phyloP scores from a whole-genome alignment of 192 early-diverging fungal species.

The Cetraspora pellucida region DNA sequence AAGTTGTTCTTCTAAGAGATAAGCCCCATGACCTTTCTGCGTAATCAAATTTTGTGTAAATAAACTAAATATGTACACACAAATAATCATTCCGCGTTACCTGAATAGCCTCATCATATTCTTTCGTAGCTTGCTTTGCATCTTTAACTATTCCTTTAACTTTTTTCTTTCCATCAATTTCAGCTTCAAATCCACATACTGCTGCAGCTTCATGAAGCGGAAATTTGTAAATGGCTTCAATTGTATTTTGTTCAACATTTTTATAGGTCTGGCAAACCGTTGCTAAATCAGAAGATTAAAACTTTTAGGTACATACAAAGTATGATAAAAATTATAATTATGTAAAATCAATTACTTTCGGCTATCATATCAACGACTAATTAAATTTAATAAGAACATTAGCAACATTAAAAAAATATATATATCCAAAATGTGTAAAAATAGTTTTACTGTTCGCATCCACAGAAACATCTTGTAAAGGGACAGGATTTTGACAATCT shows the following conservation, averaged over 20 bases:
- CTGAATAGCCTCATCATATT: conserved; percentile 12
- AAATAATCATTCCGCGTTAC: neutral
- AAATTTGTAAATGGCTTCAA: conserved; percentile 26
- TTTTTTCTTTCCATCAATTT: conserved; percentile 16
- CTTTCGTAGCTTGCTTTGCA: conserved; percentile 6
- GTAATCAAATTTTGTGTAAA: neutral
- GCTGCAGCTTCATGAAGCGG: conserved; percentile 22
- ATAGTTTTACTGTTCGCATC: conserved; percentile 24
- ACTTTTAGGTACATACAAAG: neutral
- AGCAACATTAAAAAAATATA: neutral
- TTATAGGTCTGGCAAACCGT: conserved; percentile 26
- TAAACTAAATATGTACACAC: neutral
- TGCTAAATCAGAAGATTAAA: neutral
- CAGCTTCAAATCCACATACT: conserved; percentile 24
- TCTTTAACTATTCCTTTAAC: conserved; percentile 30
- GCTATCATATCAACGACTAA: conserved; percentile 36
- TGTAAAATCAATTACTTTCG: conserved; percentile 17
- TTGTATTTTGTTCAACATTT: neutral
- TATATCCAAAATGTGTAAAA: no score
- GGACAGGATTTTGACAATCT: neutral
- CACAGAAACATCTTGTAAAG: conserved; percentile 29
- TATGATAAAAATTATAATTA: neutral
- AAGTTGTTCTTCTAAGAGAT: conserved; percentile 21
- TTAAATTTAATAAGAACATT: neutral
- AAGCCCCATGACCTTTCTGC: conserved; percentile 4